Evolutionary conservation across 805 yeast genomes (phyloP).

Genomic region (Wickerhamomyces rabaulensis): DNA sequence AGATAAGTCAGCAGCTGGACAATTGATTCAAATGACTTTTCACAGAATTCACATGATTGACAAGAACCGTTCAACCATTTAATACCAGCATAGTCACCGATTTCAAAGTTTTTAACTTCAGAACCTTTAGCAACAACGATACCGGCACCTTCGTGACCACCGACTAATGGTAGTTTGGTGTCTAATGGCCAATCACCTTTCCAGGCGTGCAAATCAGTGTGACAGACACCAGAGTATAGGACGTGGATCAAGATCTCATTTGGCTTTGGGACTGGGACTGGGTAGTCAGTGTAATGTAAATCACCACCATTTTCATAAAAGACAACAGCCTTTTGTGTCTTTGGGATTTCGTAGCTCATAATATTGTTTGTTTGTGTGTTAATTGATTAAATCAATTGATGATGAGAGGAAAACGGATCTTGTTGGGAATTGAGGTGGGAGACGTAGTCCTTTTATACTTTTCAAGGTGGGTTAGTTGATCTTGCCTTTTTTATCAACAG

Average conservation of each 20-base stretch:
- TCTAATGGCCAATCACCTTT: conserved; percentile 53
- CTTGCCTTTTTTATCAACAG: neutral
- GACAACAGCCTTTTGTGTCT: conserved; percentile 45
- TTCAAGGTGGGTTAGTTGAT: neutral
- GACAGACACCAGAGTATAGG: conserved; percentile 62
- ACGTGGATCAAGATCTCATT: conserved; percentile 52
- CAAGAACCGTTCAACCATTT: conserved; percentile 70
- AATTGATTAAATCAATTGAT: neutral
- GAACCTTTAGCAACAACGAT: conserved; percentile 60
- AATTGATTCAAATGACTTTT: conserved; percentile 57
- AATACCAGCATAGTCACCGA: conserved; percentile 64
- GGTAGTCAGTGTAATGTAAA: conserved; percentile 43
- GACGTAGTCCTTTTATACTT: neutral
- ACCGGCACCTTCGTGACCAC: conserved; percentile 76
- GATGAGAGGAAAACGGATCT: neutral
- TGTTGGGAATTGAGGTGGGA: neutral
- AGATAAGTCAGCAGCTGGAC: conserved; percentile 62
- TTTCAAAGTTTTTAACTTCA: conserved; percentile 51
- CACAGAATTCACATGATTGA: conserved; percentile 60
- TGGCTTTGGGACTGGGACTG: conserved; percentile 52
- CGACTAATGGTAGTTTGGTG: conserved; percentile 56
- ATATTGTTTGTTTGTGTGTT: neutral
- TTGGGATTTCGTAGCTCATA: conserved; percentile 26
- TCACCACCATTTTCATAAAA: conserved; percentile 46
- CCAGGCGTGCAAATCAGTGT: conserved; percentile 63